Conservation (phyloP, 2,329 filamentous ascomycete genomes). For the Orbilia javanica region DNA sequence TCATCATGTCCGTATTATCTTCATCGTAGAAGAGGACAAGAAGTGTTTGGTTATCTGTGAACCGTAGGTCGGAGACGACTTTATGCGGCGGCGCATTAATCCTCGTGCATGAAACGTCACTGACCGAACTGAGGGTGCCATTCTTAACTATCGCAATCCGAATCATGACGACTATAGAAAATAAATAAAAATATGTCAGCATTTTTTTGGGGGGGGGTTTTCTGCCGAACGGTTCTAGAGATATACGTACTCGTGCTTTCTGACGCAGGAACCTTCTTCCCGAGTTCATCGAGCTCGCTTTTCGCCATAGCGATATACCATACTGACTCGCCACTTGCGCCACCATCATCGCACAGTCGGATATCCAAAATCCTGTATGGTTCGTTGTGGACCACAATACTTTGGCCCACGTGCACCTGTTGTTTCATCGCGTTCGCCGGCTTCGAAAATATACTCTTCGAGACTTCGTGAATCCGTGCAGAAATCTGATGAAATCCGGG, state of each 20-base stretch:
- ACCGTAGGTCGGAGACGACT: conserved; percentile 60
- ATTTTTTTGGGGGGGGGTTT: background rate
- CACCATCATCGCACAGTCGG: conserved; percentile 57
- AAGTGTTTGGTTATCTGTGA: conserved; percentile 61
- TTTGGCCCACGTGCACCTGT: conserved; percentile 61
- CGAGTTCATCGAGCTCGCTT: conserved; percentile 51
- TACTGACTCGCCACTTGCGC: conserved; percentile 50
- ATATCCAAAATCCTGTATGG: conserved; percentile 60
- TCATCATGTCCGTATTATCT: conserved; percentile 59
- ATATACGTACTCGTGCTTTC: conserved; percentile 33
- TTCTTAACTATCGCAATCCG: conserved; percentile 60
- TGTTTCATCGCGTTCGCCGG: conserved; percentile 62
- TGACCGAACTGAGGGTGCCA: conserved; percentile 61
- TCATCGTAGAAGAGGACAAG: conserved; percentile 60
- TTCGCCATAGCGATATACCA: conserved; percentile 56
- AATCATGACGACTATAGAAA: conserved; percentile 59
- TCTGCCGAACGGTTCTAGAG: background rate
- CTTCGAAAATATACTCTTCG: conserved; percentile 61
- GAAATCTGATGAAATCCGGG: conserved; percentile 61
- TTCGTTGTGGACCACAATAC: conserved; percentile 60
- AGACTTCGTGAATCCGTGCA: conserved; percentile 61
- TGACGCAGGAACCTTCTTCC: conserved; percentile 38
- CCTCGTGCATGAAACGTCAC: conserved; percentile 60
- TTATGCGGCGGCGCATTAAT: conserved; percentile 43
- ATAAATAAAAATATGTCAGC: background rate